A percentile compares a stretch with the other conserved stretches of the same genome.
Conservation (phyloP, 2,329 filamentous ascomycete species). For the Sclerotinia glacialis region DNA sequence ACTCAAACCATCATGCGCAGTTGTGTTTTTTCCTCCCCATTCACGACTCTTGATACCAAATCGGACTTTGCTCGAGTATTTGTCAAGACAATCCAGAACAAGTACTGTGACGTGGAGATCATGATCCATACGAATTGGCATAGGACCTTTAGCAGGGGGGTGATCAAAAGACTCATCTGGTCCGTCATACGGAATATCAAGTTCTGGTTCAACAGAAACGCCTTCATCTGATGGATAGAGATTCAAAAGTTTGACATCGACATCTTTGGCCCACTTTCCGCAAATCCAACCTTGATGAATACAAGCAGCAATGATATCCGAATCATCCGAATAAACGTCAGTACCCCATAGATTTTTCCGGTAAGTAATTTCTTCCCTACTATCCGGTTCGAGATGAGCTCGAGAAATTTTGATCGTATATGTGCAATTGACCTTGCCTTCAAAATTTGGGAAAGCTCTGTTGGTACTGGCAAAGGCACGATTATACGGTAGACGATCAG, state of each 20-base stretch:
- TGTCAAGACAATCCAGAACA: slow-evolving; percentile 74
- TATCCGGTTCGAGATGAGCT: slow-evolving; percentile 65
- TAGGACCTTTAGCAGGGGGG: slow-evolving; percentile 60
- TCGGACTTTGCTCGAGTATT: slow-evolving; percentile 71
- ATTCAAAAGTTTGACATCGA: slow-evolving; percentile 67
- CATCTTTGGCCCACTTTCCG: slow-evolving; percentile 79
- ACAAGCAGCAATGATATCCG: slow-evolving; percentile 85
- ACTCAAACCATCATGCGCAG: slow-evolving; percentile 59
- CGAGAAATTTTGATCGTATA: slow-evolving; percentile 84
- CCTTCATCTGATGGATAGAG: slow-evolving; percentile 45
- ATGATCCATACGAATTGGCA: slow-evolving; percentile 61
- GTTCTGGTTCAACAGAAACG: slow-evolving; percentile 21
- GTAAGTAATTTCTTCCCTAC: slow-evolving; percentile 79
- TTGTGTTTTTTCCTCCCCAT: slow-evolving; percentile 58
- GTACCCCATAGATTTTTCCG: slow-evolving; percentile 86
- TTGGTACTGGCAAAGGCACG: slow-evolving; percentile 36
- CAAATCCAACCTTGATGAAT: slow-evolving; percentile 92
- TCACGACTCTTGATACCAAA: slow-evolving; percentile 80
- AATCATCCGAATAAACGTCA: slow-evolving; percentile 93
- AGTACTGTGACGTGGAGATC: slow-evolving; percentile 86
- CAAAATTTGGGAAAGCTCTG: slow-evolving; percentile 63
- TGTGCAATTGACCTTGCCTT: slow-evolving; percentile 75
- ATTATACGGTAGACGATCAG: slow-evolving; percentile 39
- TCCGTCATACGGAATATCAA: slow-evolving; percentile 1
- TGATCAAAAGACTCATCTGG: slow-evolving; percentile 43